Conservation (phyloP, 1,284 basidiomycete genomes). For the Heliocybe sulcata region DNA sequence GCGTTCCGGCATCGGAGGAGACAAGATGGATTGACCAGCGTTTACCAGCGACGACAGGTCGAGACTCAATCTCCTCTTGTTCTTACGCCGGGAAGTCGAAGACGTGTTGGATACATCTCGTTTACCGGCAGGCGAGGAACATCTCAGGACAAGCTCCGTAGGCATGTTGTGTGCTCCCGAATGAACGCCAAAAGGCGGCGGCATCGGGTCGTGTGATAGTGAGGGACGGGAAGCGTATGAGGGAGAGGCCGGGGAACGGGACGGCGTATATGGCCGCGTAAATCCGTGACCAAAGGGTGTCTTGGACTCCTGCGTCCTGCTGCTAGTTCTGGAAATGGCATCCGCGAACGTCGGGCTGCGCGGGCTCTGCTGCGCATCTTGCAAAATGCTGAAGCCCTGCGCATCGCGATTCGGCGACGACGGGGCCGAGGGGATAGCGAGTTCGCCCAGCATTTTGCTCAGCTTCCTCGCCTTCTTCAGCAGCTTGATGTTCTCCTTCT, state of each 20-base stretch:
- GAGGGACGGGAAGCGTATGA: neutral
- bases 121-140: neutral
- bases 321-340: neutral
- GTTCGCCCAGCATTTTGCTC: conserved; percentile 32
- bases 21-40: neutral
- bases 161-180: conserved; percentile 24
- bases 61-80: conserved; percentile 17
- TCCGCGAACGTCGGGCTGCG: neutral
- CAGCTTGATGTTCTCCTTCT: conserved; percentile 28
- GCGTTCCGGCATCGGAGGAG: neutral
- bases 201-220: neutral
- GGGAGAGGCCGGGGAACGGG: neutral
- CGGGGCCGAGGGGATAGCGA: conserved; percentile 15
- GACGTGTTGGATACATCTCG: neutral
- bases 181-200: neutral
- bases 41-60: conserved; percentile 13
- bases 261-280: neutral
- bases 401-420: neutral
- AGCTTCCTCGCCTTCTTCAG: conserved; percentile 36
- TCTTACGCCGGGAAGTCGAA: conserved; percentile 12
- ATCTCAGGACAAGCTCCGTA: conserved; percentile 23
- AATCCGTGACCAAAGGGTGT: neutral
- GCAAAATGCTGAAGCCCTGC: neutral
- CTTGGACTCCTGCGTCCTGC: neutral
- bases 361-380: neutral